phyloP scores from a whole-genome alignment of 2,329 filamentous ascomycete genomes.

The Pseudocercospora cruenta region DNA sequence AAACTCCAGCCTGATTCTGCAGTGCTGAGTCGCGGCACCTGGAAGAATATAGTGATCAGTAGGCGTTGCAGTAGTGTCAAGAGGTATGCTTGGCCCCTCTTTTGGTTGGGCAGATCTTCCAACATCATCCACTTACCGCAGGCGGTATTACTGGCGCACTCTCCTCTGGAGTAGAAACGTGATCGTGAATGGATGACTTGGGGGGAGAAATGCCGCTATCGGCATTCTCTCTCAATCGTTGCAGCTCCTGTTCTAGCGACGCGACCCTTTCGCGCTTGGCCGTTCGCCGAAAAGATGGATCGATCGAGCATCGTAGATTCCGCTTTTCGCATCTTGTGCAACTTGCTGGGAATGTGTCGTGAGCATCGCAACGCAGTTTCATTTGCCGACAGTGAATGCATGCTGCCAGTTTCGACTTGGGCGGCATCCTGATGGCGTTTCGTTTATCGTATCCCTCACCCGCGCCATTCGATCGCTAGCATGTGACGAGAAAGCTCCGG shows the following conservation, averaged over 20 bases:
- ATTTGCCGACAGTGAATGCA: conserved; percentile 12
- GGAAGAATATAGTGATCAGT: neutral
- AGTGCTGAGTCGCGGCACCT: neutral
- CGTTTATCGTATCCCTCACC: neutral
- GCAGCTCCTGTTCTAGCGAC: conserved; percentile 5
- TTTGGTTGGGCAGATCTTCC: neutral
- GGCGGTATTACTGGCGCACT: neutral
- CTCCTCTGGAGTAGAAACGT: neutral
- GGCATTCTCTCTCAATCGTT: neutral
- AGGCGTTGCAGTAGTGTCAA: neutral
- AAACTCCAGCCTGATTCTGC: conserved; percentile 3
- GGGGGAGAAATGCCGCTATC: conserved; percentile 2
- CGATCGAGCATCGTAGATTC: conserved; percentile 13
- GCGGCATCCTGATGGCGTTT: conserved; percentile 7
- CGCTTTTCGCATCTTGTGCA: conserved; percentile 11
- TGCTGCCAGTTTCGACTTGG: conserved; percentile 12
- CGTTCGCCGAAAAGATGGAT: conserved; percentile 12
- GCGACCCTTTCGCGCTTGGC: conserved; percentile 10
- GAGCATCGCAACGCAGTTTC: conserved; percentile 12
- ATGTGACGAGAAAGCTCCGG: too few species aligned
- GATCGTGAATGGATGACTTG: neutral
- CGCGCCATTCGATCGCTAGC: too few species aligned
- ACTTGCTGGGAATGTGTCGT: conserved; percentile 12
- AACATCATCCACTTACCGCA: neutral
- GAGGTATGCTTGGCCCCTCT: neutral